Evolutionary conservation across 208 protist genomes (phyloP), one percentile per base, ranked within the genome.

Genomic region (Leishmania guyanensis): DNA sequence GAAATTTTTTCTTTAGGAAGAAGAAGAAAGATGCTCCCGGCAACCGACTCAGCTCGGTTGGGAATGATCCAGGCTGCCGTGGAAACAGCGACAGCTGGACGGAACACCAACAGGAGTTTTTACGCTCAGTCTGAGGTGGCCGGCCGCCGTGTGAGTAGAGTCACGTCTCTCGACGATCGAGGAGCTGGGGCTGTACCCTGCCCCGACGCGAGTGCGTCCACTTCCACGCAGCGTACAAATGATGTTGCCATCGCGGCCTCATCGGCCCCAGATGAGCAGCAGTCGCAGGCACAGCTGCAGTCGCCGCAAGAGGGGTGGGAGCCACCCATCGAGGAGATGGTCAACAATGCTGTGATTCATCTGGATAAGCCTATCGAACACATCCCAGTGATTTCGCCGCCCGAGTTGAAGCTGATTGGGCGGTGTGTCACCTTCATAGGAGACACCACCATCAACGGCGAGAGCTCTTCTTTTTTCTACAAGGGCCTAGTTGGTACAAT

Each of bases 331-430:
- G 86, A 91, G 65, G 86, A 89, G 5, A 36, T 91, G 0, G 74
- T 92, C 3, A 71, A 68, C 14, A 83, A 66, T 12, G 75, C 77
- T 0, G 82, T 94, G 26, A 93, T 95, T 56, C 88, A 93, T 76
- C 54, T 73, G 0, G 80, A 95, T 72, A 84, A 80, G 39, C 87
- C 90, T 0, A 93, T 94, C 48, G 86, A 90, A 69, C 84, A 94
- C 64, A 54, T 97, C 50, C 94, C 94, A 22, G 5, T 66, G 17
- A 81, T 96, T 51, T 48, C 78, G 0, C 86, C 88, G 54, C 91
- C 89, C 3, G 92, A 97, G 84, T 80, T 97, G 65, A 94, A 93
- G 76, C 86, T 97, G 70, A 96, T 97, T 54, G 94, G 94, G 1
- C 91, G 92, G 36, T 92, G 88, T 69, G 91, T 97, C 46, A 92